Evolutionary conservation across 805 yeast species (phyloP), one percentile per base, ranked within the genome.

Genomic region (Brettanomyces naardenensis): DNA sequence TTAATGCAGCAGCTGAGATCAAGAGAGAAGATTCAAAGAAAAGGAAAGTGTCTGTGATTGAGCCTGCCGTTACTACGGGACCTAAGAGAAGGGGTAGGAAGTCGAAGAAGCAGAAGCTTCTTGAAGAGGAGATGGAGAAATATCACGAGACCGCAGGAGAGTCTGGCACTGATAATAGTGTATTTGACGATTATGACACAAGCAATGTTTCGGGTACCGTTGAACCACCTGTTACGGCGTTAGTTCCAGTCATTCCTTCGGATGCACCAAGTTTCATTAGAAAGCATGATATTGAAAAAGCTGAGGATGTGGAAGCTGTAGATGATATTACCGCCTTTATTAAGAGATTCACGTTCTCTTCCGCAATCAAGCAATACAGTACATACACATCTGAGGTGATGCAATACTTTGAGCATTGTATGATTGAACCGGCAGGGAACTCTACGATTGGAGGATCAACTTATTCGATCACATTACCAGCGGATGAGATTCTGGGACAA

Each of bases 401-500:
- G n/a, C 47, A 48, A 31, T 45, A 43, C 21, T 53, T 52, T 38
- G 61, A 56, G 40, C 48, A 44, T 29, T 43, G 47, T 37, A 45
- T 58, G 28, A 32, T 66, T 29, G 58, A 58, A 17, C 66, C 75
- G 6, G 42, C 47, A 4, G 51, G 46, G n/a, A 47, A 47, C 33
- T 43, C 13, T 45, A 59, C 22, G 59, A 54, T 31, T 54, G 59
- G 58, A 17, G 54, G 63, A 1, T 51, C 61, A 14, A 61, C 68
- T 9, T 70, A 62, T 46, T 47, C 76, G 5, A 44, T 75, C 19
- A 62, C 64, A 13, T 54, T 78, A 37, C 78, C 80, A 10, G 54
- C 65, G 10, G 59, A 61, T 31, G 69, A 73, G 17, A 48, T 53
- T 9, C 36, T 48, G 18, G 59, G 59, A 28, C 66, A 68, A 25